These are phyloP conservation scores for Eucalyptus urophylla DNA, from an alignment of 345 rosid genomes.

Conservation along the genomic window DNA sequence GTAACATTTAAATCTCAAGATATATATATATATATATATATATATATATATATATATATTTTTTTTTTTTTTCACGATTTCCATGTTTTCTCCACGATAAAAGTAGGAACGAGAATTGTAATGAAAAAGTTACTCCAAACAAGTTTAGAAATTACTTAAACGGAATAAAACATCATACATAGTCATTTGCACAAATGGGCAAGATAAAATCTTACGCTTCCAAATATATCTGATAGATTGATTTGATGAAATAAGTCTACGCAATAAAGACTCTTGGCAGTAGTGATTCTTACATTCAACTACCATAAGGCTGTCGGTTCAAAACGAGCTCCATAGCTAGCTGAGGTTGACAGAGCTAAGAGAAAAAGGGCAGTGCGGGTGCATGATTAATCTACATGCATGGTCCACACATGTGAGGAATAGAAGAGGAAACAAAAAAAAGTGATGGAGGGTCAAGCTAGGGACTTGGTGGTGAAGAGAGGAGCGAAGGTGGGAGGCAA, in stretches of 20 bases:
- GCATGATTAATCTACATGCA: background rate
- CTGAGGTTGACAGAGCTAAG: background rate
- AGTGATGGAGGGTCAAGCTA: slow-evolving; percentile 9
- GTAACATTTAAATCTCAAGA: background rate
- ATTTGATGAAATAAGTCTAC: background rate
- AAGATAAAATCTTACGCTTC: background rate
- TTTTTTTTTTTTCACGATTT: background rate
- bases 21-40: no score
- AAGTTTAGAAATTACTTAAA: background rate
- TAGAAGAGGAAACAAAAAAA: background rate
- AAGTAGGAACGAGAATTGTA: background rate
- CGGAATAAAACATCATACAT: background rate
- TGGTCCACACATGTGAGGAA: slow-evolving; percentile 14
- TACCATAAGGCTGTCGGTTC: background rate
- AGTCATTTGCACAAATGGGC: background rate
- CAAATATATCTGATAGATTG: background rate
- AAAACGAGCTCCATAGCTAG: background rate
- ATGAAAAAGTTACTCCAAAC: background rate
- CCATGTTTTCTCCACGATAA: background rate
- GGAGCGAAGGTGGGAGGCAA: background rate
- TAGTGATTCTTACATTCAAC: background rate
- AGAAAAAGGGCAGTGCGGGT: background rate
- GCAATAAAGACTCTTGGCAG: background rate
- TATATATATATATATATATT: no score
- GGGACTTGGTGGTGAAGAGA: slow-evolving; percentile 2